Conservation (phyloP, 345 rosid species). For the Rhodomyrtus tomentosa region DNA sequence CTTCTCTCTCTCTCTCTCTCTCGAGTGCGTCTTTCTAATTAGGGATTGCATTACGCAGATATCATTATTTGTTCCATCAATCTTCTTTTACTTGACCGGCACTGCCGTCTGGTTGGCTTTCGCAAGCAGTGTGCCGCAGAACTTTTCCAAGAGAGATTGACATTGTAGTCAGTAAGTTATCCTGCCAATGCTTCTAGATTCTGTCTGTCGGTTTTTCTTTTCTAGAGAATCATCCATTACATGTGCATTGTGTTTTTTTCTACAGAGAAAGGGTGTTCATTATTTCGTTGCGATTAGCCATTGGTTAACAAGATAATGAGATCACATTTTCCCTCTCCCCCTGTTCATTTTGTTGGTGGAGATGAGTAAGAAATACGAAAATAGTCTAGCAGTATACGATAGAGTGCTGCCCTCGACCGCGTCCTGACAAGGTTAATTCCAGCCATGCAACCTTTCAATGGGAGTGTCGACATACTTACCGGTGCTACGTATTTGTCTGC, state of each 20-base stretch:
- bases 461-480: background rate
- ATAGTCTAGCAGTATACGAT: background rate
- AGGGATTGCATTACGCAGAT: constrained; percentile 22
- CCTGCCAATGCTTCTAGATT: background rate
- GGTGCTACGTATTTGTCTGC: background rate
- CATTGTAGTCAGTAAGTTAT: background rate
- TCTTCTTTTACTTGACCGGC: constrained; percentile 90
- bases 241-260: background rate
- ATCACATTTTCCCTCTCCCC: background rate
- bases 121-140: constrained; percentile 84
- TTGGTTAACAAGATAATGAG: background rate
- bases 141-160: constrained; percentile 39
- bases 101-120: constrained; percentile 77
- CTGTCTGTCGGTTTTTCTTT: background rate
- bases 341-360: background rate
- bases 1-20: background rate
- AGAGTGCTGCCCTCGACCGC: background rate
- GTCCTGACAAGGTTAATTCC: background rate
- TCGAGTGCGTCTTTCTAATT: background rate
- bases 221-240: background rate
- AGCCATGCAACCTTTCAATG: background rate
- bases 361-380: background rate
- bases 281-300: background rate
- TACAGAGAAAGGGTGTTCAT: background rate
- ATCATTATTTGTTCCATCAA: constrained; percentile 77